These are phyloP conservation scores for Diaporthe caulivora DNA, from an alignment of 2,329 filamentous ascomycete genomes.

Conservation along the genomic window DNA sequence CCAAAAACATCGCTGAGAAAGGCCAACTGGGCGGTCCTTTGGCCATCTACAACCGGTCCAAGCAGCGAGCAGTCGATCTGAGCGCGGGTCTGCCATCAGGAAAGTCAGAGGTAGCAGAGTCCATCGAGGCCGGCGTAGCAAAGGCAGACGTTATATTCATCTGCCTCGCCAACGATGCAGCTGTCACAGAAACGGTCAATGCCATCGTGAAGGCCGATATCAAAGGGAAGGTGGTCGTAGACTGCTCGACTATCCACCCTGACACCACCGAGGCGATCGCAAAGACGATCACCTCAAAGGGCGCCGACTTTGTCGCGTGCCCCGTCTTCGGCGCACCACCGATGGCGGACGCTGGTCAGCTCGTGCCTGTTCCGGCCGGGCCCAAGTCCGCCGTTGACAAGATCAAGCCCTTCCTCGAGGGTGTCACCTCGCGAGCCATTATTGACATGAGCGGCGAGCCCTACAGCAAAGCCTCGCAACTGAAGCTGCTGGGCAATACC, in stretches of 20 bases:
- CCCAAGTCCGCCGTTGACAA: conserved; percentile 69
- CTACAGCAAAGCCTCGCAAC: conserved; percentile 74
- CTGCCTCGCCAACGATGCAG: conserved; percentile 83
- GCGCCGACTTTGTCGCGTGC: conserved; percentile 80
- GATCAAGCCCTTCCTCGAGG: conserved; percentile 77
- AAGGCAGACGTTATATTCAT: conserved; percentile 84
- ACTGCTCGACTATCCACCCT: conserved; percentile 90
- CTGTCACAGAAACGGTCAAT: conserved; percentile 73
- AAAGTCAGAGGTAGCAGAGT: conserved; percentile 73
- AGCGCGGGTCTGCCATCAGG: conserved; percentile 69
- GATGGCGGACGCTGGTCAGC: conserved; percentile 76
- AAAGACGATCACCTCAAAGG: conserved; percentile 66
- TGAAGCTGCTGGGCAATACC: conserved; percentile 89
- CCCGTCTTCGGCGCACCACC: conserved; percentile 79
- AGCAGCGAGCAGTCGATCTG: conserved; percentile 73
- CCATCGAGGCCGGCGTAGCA: conserved; percentile 74
- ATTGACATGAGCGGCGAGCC: conserved; percentile 80
- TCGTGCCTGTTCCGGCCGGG: conserved; percentile 81
- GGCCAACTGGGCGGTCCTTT: conserved; percentile 78
- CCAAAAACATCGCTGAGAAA: conserved; percentile 85
- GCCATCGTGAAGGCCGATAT: conserved; percentile 68
- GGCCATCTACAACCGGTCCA: conserved; percentile 84
- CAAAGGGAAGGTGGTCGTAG: conserved; percentile 82
- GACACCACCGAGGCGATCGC: conserved; percentile 79
- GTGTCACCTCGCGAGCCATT: conserved; percentile 76